These are phyloP conservation scores for Coriaria nepalensis DNA, from an alignment of 306 rosid genomes.

Conservation along the genomic window DNA sequence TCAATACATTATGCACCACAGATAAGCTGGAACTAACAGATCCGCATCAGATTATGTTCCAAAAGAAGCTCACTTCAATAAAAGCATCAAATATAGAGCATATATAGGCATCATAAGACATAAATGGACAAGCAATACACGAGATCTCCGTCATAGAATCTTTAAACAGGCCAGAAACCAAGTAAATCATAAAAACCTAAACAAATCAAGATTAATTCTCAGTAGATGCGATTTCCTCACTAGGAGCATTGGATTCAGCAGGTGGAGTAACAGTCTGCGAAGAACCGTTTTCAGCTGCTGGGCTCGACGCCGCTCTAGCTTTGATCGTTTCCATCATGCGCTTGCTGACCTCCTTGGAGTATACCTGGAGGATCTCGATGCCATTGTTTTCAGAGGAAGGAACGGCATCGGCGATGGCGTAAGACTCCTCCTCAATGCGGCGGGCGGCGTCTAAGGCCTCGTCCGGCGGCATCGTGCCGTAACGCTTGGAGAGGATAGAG, in stretches of 20 bases:
- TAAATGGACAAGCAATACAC: no score
- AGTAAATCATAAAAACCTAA: background rate
- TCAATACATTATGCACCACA: no score
- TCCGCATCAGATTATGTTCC: no score
- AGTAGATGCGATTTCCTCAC: background rate
- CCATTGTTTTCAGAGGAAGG: conserved; percentile 55
- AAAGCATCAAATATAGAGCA: no score
- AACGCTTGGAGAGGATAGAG: conserved; percentile 87
- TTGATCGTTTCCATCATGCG: conserved; percentile 85
- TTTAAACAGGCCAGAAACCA: no score
- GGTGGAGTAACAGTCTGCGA: conserved; percentile 10
- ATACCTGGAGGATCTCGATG: conserved; percentile 79
- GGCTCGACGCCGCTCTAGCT: conserved; percentile 24
- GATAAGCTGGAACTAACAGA: no score
- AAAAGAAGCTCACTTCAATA: no score
- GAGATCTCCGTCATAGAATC: no score
- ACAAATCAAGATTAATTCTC: conserved; percentile 3
- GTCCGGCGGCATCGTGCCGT: conserved; percentile 48
- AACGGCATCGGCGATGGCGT: conserved; percentile 40
- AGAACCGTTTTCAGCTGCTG: conserved; percentile 26
- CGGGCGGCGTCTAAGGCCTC: conserved; percentile 49
- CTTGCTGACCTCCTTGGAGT: conserved; percentile 93
- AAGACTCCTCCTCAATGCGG: conserved; percentile 68
- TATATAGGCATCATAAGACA: no score
- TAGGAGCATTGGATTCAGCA: background rate